These are phyloP conservation scores for Trichoderma afroharzianum DNA, from an alignment of 2,329 filamentous ascomycete genomes.

Conservation along the genomic window DNA sequence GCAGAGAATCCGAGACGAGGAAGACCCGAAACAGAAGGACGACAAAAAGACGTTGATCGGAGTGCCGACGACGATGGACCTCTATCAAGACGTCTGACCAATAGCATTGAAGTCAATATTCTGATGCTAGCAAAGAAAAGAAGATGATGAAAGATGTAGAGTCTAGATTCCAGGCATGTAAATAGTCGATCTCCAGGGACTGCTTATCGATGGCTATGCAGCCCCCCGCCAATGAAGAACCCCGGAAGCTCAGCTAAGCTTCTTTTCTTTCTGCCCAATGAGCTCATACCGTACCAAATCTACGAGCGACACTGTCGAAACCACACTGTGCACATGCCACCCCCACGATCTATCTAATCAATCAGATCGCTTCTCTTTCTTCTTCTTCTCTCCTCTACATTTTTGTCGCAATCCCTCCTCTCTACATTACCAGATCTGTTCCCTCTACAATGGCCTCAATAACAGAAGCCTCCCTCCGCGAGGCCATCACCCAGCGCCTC, in stretches of 20 bases:
- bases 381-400: neutral
- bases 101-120: constrained; percentile 18
- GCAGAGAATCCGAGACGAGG: neutral
- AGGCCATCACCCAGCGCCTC: constrained; percentile 66
- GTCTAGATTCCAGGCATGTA: neutral
- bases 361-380: constrained; percentile 27
- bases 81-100: constrained; percentile 9
- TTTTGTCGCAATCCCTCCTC: neutral
- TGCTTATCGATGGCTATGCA: neutral
- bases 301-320: fast-evolving
- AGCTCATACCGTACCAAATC: constrained; percentile 33
- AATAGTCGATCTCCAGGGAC: neutral
- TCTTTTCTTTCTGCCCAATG: constrained; percentile 22
- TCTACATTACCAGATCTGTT: neutral
- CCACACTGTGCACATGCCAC: constrained; percentile 10
- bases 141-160: neutral
- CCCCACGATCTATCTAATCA: constrained; percentile 36
- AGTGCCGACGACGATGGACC: neutral
- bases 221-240: neutral
- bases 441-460: constrained; percentile 53
- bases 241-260: neutral
- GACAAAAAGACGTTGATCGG: neutral
- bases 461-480: constrained; percentile 67
- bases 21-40: neutral
- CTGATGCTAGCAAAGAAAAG: neutral